Base-by-base conservation (phyloP, 129 eudicot species). In the Tanacetum coccineum region DNA sequence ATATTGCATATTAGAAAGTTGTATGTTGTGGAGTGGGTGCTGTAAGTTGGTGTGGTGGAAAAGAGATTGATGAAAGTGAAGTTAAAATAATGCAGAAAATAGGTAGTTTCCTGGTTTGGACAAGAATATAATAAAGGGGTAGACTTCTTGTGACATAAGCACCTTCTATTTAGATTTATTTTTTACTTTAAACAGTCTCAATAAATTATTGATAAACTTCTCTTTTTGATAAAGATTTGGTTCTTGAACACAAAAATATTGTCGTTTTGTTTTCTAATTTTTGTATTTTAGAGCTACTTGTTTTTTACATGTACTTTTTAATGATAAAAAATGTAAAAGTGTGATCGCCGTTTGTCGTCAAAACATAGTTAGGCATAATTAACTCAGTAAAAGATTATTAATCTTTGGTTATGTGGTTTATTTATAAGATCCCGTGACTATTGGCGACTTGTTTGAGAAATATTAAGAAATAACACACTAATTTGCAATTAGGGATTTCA, bases 91-190 rank as follows among this genome's bases (percentile, higher is more conserved):
- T 44, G 59, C 57, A 73, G 21, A 64, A 74, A 57, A 66, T 15
- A 74, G 59, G 54, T 57, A 57, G 73, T 74, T 74, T 74, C 26
- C 53, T 57, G 53, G 78, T 54, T 46, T 55, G 78, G 78, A 66
- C 78, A 74, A 74, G 78, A 74, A 74, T 74, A 74, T 74, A 45
- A 64, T 73, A 64, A 73, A 73, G 71, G 59, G 11, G 57, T 22
- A 58, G 57, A 58, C 66, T 70, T 70, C 66, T 57, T 73, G 71
- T 64, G 77, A 72, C 63, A 62, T 62, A 62, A 62, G 59, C 51
- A 17, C 50, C 47, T 18, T 40, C 54, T 25, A 36, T 30, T 49
- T 12, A 54, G 26, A 53, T 26, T 64, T 21, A 53, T 9, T 64
- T 22, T 53, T 62, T 17, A n/a, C 20, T 17, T 62, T 39, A 36